A percentile compares a stretch with the other conserved stretches of the same genome.
Conservation (phyloP, 2,329 filamentous ascomycete species). For the Ophiostoma sp. region DNA sequence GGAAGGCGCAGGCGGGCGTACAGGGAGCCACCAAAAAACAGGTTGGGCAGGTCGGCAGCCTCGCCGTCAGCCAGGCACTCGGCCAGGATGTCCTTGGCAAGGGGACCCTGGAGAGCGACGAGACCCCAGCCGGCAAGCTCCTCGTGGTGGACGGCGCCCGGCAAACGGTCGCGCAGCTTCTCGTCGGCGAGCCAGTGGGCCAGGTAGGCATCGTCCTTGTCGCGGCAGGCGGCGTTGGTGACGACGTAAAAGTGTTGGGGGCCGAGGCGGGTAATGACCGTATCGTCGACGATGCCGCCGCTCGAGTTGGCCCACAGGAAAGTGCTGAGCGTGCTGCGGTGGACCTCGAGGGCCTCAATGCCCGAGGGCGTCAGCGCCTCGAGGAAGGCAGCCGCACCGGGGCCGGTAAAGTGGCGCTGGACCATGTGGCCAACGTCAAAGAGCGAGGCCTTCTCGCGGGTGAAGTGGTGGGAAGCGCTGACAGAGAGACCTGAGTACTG, state of each 20-base stretch:
- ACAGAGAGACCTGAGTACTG: slow-evolving; percentile 79
- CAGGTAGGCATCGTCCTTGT: slow-evolving; percentile 83
- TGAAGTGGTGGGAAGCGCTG: slow-evolving; percentile 85
- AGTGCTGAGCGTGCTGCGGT: slow-evolving; percentile 79
- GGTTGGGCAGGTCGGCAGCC: slow-evolving; percentile 57
- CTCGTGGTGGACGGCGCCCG: slow-evolving; percentile 36
- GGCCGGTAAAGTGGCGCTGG: slow-evolving; percentile 81
- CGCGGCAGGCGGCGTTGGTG: slow-evolving; percentile 87
- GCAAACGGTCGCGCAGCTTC: slow-evolving; percentile 35
- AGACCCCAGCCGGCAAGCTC: slow-evolving; percentile 73
- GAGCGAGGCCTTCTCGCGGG: slow-evolving; percentile 79
- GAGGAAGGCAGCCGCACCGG: slow-evolving; percentile 77
- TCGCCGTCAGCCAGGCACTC: slow-evolving; percentile 58
- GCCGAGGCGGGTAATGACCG: slow-evolving; percentile 79
- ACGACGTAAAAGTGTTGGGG: slow-evolving; percentile 84
- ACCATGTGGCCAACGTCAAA: slow-evolving; percentile 99
- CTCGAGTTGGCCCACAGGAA: slow-evolving; percentile 70
- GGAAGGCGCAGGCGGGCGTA: slow-evolving; percentile 60
- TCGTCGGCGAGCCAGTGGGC: slow-evolving; percentile 64
- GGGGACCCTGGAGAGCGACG: slow-evolving; percentile 85
- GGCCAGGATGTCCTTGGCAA: slow-evolving; percentile 68
- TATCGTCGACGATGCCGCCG: slow-evolving; percentile 94
- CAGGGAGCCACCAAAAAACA: slow-evolving; percentile 80
- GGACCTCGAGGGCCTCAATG: slow-evolving; percentile 61
- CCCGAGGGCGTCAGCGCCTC: slow-evolving; percentile 80